Evolutionary conservation across 805 yeast species (phyloP), one percentile per base, ranked within the genome.

Genomic region (Barnettozyma botsteinii): DNA sequence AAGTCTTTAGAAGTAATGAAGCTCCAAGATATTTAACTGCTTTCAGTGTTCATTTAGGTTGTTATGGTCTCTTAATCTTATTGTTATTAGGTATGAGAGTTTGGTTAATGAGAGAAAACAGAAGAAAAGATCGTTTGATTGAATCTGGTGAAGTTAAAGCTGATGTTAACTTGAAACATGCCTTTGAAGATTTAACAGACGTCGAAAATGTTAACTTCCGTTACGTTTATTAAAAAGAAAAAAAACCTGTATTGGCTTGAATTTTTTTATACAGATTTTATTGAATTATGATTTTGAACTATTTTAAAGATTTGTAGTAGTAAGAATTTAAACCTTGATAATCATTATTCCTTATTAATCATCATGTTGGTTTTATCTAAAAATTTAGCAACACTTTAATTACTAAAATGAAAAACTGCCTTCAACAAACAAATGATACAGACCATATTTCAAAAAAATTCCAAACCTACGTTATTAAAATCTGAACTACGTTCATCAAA

Each of bases 1-100:
- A 77, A 47, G 63, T 74, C 48, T 77, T 77, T 56, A 65, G 69
- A 43, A 58, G 63, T 1, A 50, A 57, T 12, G 63, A 71, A 40
- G 64, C 69, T n/a, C 82, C 81, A 27, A 55, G 59, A 18, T 77
- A 76, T n/a, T 26, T 37, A 14, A 41, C 44, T 7, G 44, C 44
- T 10, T 41, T 41, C 20, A 20, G 41, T 37, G 21, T 22, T 14
- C 44, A 41, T 33, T 29, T 41, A 18, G 44, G 33, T 22, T 42
- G 40, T 32, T 42, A 29, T 26, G 40, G 21, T 17, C 21, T 24
- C 4, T 40, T 36, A 20, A 42, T 39, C 17, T 4, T 28, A 2
- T 21, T 36, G 8, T 30, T 42, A 7, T 7, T 42, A 3, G 29
- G 20, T 10, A 15, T 42, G 17, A 39, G 42, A 29, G 23, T 36